Conservation (phyloP, 1,284 basidiomycete genomes). For the Pyrrhoderma lamaoense region DNA sequence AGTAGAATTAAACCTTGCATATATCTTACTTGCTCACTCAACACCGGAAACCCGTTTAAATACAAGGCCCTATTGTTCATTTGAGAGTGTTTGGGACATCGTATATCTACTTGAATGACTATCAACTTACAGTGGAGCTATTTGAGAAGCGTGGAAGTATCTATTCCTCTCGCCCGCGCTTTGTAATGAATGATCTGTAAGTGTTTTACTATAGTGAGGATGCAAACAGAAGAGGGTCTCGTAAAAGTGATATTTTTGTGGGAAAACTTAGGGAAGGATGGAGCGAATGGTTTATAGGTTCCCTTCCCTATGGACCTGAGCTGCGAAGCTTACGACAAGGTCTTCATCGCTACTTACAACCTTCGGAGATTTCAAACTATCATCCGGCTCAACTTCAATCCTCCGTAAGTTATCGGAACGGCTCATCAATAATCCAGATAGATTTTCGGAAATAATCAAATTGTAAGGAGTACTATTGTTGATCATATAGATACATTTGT, state of each 20-base stretch:
- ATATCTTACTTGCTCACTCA: constrained; percentile 14
- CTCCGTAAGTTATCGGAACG: constrained; percentile 21
- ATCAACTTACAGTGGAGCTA: constrained; percentile 29
- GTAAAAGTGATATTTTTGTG: no score
- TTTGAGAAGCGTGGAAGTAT: constrained; percentile 40
- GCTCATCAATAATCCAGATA: constrained; percentile 20
- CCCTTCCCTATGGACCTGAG: constrained; percentile 22
- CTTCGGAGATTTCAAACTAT: constrained; percentile 18
- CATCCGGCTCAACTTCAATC: constrained; percentile 20
- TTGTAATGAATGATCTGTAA: constrained; percentile 7
- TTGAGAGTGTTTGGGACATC: constrained; percentile 10
- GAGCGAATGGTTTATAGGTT: constrained; percentile 3
- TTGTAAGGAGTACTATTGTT: constrained; percentile 18
- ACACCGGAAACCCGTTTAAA: constrained; percentile 4
- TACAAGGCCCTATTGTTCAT: no score
- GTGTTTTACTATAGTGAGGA: no score
- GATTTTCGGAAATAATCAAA: constrained; percentile 22
- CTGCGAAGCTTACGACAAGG: constrained; percentile 23
- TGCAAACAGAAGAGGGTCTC: no score
- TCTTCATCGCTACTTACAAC: constrained; percentile 23
- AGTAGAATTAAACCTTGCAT: neutral
- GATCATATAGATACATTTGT: no score
- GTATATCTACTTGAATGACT: constrained; percentile 16
- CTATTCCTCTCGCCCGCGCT: constrained; percentile 38
- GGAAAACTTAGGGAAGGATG: no score